These are phyloP conservation scores for Phytophthora colocasiae DNA, from an alignment of 352 stramenopile species.

Conservation along the genomic window DNA sequence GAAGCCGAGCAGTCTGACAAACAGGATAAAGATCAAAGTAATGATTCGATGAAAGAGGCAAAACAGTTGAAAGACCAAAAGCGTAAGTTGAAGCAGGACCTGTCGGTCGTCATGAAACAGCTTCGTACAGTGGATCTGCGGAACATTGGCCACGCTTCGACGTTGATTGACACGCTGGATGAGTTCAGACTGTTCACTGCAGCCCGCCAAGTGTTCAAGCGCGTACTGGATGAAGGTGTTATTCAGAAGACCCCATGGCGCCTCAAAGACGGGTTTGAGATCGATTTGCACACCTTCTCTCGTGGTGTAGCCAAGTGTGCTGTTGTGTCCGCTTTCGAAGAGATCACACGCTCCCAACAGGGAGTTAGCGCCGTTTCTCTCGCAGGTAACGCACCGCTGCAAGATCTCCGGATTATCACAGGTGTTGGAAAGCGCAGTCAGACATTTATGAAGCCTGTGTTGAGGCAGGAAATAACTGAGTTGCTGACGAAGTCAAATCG, in stretches of 20 bases:
- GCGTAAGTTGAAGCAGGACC: conserved; percentile 46
- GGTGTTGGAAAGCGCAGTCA: conserved; percentile 73
- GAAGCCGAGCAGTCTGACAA: conserved; percentile 11
- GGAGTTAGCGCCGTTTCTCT: conserved; percentile 39
- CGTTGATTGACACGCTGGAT: conserved; percentile 66
- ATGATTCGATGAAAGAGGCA: neutral
- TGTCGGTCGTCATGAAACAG: conserved; percentile 58
- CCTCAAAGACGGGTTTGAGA: conserved; percentile 63
- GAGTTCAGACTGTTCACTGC: conserved; percentile 57
- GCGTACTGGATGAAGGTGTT: conserved; percentile 52
- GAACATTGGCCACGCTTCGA: conserved; percentile 60
- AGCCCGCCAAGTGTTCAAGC: conserved; percentile 54
- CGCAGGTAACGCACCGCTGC: conserved; percentile 23
- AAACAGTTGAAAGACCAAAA: conserved; percentile 16
- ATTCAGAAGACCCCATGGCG: conserved; percentile 58
- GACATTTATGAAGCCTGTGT: conserved; percentile 63
- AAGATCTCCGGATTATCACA: conserved; percentile 77
- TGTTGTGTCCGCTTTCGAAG: conserved; percentile 69
- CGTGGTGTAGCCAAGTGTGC: conserved; percentile 71
- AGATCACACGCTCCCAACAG: conserved; percentile 41
- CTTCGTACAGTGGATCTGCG: conserved; percentile 44
- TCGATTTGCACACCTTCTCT: conserved; percentile 80
- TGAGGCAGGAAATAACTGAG: conserved; percentile 58
- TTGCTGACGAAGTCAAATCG: conserved; percentile 61
- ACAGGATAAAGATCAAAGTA: neutral